A percentile compares a stretch with the other conserved stretches of the same genome.
phyloP scores from a whole-genome alignment of 768 basidiomycete genomes.

The Auriculariales sp. region DNA sequence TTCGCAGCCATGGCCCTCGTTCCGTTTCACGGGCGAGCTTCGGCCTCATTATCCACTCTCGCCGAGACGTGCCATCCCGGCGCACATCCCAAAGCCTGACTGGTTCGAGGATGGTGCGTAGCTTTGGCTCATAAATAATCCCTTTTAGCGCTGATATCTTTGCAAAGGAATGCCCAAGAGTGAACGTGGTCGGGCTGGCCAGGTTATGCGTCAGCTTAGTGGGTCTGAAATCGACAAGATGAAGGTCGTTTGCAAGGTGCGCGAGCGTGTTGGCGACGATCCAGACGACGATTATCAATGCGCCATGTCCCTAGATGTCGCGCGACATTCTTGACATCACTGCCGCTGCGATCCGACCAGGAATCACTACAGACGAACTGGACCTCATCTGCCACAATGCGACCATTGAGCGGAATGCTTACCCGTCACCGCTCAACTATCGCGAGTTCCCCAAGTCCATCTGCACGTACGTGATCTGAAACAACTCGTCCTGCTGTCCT shows the following conservation, averaged over 20 bases:
- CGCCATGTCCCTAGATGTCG: constrained; percentile 41
- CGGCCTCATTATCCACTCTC: constrained; percentile 85
- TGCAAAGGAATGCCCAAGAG: constrained; percentile 39
- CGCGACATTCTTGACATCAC: constrained; percentile 90
- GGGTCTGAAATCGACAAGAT: constrained; percentile 77
- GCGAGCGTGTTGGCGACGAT: background rate
- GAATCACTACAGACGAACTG: constrained; percentile 89
- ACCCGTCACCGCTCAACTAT: constrained; percentile 91
- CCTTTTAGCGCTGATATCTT: constrained; percentile 7
- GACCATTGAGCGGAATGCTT: constrained; percentile 76
- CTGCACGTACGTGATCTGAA: constrained; percentile 65
- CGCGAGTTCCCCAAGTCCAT: constrained; percentile 86
- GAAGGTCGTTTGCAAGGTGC: constrained; percentile 70
- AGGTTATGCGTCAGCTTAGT: constrained; percentile 50
- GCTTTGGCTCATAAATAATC: constrained; percentile 10
- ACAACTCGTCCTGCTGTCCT: constrained; percentile 1
- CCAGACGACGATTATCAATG: background rate
- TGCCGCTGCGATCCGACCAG: constrained; percentile 72
- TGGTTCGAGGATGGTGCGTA: constrained; percentile 55
- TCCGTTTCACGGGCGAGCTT: constrained; percentile 62
- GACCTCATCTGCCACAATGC: constrained; percentile 91
- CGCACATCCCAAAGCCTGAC: constrained; percentile 76
- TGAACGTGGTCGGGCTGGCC: constrained; percentile 42
- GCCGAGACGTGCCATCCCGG: constrained; percentile 58
- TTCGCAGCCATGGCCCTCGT: constrained; percentile 67